Evolutionary conservation across 1,284 basidiomycete species (phyloP).

Genomic region (Cryptococcus floricola): DNA sequence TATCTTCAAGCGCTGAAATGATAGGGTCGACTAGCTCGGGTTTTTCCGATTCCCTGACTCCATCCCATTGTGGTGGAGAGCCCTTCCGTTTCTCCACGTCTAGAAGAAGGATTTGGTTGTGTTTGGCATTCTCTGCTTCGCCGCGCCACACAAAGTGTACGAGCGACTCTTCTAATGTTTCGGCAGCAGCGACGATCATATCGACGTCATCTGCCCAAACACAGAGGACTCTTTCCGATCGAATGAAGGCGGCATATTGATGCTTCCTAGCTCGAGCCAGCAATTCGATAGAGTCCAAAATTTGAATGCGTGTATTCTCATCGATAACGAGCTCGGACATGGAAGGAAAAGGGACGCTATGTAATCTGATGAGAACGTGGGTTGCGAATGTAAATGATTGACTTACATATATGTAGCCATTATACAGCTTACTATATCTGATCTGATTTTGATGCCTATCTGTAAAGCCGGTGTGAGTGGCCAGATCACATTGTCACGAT

Average conservation of each 20-base stretch:
- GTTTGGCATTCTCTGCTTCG: slow-evolving; percentile 47
- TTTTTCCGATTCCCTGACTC: slow-evolving; percentile 1
- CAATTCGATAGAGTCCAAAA: slow-evolving; percentile 56
- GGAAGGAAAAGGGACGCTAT: slow-evolving; percentile 24
- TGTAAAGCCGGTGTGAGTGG: background rate
- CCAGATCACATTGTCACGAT: background rate
- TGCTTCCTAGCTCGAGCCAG: slow-evolving; percentile 71
- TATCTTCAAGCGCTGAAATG: slow-evolving; percentile 5
- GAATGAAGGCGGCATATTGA: slow-evolving; percentile 77
- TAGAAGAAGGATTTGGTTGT: slow-evolving; percentile 35
- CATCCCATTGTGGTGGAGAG: slow-evolving; percentile 9
- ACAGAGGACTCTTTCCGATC: slow-evolving; percentile 67
- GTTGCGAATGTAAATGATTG: background rate
- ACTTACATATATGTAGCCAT: slow-evolving; percentile 34
- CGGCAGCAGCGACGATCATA: slow-evolving; percentile 57
- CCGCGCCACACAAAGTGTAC: slow-evolving; percentile 71
- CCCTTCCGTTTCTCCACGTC: slow-evolving; percentile 32
- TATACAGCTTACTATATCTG: slow-evolving; percentile 27
- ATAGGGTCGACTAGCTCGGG: slow-evolving; percentile 15
- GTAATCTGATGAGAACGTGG: background rate
- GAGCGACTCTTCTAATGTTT: slow-evolving; percentile 69
- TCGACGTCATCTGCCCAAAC: slow-evolving; percentile 74
- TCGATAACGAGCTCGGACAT: slow-evolving; percentile 38
- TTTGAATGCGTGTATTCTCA: slow-evolving; percentile 38
- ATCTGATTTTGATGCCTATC: slow-evolving; percentile 37